Percentiles rank a stretch among this genome's conserved stretches.
Conservation (phyloP, 139 green algal genomes). For the Coelastrella sp. region DNA sequence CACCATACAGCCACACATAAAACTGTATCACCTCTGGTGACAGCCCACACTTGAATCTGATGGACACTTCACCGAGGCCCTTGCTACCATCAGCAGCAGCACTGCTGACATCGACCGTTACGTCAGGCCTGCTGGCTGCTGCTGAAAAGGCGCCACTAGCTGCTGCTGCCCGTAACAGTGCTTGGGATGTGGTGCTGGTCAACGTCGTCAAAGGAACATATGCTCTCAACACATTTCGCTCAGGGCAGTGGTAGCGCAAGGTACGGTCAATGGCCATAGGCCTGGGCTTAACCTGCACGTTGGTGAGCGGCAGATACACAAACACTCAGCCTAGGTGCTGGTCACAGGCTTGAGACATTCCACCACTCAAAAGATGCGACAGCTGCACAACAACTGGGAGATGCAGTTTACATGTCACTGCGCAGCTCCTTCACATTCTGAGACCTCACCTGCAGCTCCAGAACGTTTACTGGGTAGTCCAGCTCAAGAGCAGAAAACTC, state of each 20-base stretch:
- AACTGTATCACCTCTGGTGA: conserved; percentile 66
- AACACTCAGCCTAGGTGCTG: no score
- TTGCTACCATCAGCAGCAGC: background rate
- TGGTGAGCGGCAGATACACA: background rate
- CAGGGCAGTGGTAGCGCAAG: conserved; percentile 49
- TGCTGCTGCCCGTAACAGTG: background rate
- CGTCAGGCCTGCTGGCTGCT: conserved; percentile 22
- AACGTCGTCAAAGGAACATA: background rate
- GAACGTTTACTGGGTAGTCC: conserved; percentile 57
- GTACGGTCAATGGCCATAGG: conserved; percentile 72
- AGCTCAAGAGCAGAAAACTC: conserved; percentile 56
- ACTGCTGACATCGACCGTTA: background rate
- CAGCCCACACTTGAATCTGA: conserved; percentile 65
- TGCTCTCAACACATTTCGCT: conserved; percentile 5
- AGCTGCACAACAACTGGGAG: no score
- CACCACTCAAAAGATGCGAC: no score
- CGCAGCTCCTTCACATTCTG: background rate
- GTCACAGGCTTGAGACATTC: no score
- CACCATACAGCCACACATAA: conserved; percentile 66
- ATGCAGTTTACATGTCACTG: no score
- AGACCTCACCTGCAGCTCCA: conserved; percentile 61
- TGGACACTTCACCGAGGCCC: conserved; percentile 37
- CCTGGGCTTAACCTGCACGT: conserved; percentile 45
- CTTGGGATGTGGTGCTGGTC: background rate
- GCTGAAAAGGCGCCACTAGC: background rate